These are phyloP conservation scores for Simmondsia chinensis DNA, from an alignment of 148 eudicot genomes.

Conservation along the genomic window DNA sequence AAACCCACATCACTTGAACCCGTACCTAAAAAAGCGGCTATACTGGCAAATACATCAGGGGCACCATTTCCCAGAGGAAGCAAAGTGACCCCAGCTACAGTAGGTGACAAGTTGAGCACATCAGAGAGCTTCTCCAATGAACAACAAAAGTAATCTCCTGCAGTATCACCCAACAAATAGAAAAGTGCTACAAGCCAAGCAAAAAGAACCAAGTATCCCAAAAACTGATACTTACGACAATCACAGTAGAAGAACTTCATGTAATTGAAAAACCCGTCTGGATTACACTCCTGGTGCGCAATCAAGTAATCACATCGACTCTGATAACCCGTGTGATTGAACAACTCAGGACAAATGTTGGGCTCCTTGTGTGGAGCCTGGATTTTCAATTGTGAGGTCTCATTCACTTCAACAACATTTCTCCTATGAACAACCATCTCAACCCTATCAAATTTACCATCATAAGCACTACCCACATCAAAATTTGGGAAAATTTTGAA, in stretches of 20 bases:
- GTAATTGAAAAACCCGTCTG: constrained; percentile 65
- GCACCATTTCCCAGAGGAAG: constrained; percentile 74
- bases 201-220: constrained; percentile 34
- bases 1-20: constrained; percentile 47
- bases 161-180: constrained; percentile 57
- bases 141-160: constrained; percentile 64
- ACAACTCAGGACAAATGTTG: constrained; percentile 32
- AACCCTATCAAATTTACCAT: no score
- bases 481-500: no score
- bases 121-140: constrained; percentile 49
- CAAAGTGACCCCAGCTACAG: constrained; percentile 59
- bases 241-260: constrained; percentile 47
- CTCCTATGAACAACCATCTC: no score
- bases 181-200: constrained; percentile 37
- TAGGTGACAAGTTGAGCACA: constrained; percentile 45
- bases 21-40: constrained; percentile 51
- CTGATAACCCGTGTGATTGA: constrained; percentile 36
- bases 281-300: constrained; percentile 47
- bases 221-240: constrained; percentile 18
- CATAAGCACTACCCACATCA: no score
- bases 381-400: no score
- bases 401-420: no score
- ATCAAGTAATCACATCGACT: constrained; percentile 46
- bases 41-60: constrained; percentile 65
- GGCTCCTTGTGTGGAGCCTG: constrained; percentile 4